A percentile compares a stretch with the other conserved stretches of the same genome.
Conservation (phyloP, 1,139 yeast species). For the Nakaseomyces kungkrabaensis region DNA sequence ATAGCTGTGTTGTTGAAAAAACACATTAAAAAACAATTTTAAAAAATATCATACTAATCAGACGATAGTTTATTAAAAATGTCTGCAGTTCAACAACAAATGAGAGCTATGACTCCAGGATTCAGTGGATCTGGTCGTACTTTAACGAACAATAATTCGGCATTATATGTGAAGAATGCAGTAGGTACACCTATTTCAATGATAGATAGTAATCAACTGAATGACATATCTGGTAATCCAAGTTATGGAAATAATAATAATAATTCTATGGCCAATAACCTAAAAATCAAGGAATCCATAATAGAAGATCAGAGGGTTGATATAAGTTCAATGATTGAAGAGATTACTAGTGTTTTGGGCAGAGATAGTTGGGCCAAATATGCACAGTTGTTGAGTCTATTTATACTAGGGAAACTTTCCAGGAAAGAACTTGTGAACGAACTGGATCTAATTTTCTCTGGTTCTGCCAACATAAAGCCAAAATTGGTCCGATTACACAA, state of each 20-base stretch:
- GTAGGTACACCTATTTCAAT: constrained; percentile 4
- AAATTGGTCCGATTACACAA: constrained; percentile 50
- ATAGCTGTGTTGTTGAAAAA: too few species aligned
- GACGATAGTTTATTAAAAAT: background rate
- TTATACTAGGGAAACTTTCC: constrained; percentile 70
- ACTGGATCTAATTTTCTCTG: constrained; percentile 20
- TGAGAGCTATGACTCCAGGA: constrained; percentile 3
- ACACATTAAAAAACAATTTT: too few species aligned
- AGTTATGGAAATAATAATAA: background rate
- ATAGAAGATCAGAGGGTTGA: constrained; percentile 44
- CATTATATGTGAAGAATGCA: constrained; percentile 3
- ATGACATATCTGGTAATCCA: constrained; percentile 3
- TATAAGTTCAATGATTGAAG: constrained; percentile 61
- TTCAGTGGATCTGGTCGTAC: constrained; percentile 1
- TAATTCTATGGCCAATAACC: background rate
- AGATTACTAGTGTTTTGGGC: constrained; percentile 64
- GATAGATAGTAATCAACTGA: constrained; percentile 4
- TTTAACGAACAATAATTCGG: constrained; percentile 4
- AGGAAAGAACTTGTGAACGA: constrained; percentile 49
- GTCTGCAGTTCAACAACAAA: constrained; percentile 3
- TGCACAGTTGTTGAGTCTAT: constrained; percentile 67
- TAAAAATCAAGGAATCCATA: constrained; percentile 1
- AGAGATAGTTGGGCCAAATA: constrained; percentile 70
- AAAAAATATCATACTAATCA: too few species aligned
- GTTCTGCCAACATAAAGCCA: constrained; percentile 12